Evolutionary conservation across 179 eudicot species (phyloP), one percentile per base, ranked within the genome.

Genomic region (Kewa caespitosa): DNA sequence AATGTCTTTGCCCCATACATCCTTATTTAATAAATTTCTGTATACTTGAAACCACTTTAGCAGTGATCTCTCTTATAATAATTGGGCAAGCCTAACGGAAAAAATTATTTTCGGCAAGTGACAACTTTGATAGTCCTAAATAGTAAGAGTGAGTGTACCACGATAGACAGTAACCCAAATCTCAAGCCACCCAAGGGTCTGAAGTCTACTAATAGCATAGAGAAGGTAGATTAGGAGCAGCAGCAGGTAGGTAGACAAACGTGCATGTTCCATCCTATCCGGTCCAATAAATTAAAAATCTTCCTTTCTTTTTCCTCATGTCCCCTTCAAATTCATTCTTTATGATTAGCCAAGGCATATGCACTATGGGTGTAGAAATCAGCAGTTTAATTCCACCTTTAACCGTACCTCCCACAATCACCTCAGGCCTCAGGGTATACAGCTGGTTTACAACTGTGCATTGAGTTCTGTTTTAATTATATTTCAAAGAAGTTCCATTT

Each of bases 221-320:
- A 46, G 20, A 50, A 50, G 57, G 25, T 11, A 15, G 18, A 22
- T 43, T 43, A 2, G 18, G 15, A 43, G n/a, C n/a, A n/a, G n/a
- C 50, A 43, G 50, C 69, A 62, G 43, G 34, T 74, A 38, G 23
- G 42, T 8, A 50, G 57, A 50, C 32, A 37, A 70, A 17, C 70
- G 63, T 75, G 38, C 60, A 15, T 38, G 54, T 27, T 0, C 17
- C 46, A 30, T 60, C 41, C 32, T 22, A 46, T 31, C 38, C 15
- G n/a, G n/a, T n/a, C n/a, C n/a, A n/a, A n/a, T n/a, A n/a, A n/a
- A n/a, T n/a, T n/a, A n/a, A 1, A 15, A 2, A 43, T 43, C 50
- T 43, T 11, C 6, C 28, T 25, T 9, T 57, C 32, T 57, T 8
- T 27, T 9, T 27, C 31, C 62, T 27, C 27, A 8, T 23, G 6